These are phyloP conservation scores for Xylariaceae sp. DNA, from an alignment of 2,329 filamentous ascomycete genomes.

Conservation along the genomic window DNA sequence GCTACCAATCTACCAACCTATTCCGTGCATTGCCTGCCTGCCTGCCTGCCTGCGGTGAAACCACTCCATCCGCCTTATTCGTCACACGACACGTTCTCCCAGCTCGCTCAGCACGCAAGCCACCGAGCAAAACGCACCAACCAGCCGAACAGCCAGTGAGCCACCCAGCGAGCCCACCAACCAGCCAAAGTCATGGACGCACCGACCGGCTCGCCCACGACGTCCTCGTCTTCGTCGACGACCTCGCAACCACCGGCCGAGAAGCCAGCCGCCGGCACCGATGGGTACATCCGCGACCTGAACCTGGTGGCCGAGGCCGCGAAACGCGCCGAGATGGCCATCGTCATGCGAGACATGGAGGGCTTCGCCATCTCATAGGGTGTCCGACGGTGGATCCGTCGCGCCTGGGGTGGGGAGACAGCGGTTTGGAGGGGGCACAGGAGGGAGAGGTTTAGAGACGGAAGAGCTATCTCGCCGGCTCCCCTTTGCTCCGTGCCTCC, in stretches of 20 bases:
- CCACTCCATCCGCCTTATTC: no score
- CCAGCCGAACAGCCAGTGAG: not conserved
- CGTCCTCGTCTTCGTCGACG: slow-evolving; percentile 7
- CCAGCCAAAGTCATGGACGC: slow-evolving; percentile 22
- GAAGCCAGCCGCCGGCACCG: slow-evolving; percentile 30
- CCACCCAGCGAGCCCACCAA: not conserved
- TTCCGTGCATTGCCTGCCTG: not conserved
- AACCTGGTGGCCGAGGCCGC: slow-evolving; percentile 86
- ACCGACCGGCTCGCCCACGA: slow-evolving; percentile 21
- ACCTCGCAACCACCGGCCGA: slow-evolving; percentile 11
- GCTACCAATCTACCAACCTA: no score
- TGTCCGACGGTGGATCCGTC: no score
- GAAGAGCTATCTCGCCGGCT: no score
- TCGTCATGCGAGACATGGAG: slow-evolving; percentile 80
- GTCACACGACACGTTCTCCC: no score
- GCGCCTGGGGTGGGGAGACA: no score
- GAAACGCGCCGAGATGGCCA: slow-evolving; percentile 84
- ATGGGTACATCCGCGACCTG: slow-evolving; percentile 68
- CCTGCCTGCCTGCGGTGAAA: not conserved
- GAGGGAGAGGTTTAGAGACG: no score
- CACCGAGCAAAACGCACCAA: not conserved
- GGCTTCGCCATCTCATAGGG: slow-evolving; percentile 51
- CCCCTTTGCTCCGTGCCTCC: no score
- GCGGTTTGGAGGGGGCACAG: no score
- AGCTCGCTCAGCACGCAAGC: no score